Conservation (phyloP, 768 basidiomycete species). For the Leccinellum albellum region DNA sequence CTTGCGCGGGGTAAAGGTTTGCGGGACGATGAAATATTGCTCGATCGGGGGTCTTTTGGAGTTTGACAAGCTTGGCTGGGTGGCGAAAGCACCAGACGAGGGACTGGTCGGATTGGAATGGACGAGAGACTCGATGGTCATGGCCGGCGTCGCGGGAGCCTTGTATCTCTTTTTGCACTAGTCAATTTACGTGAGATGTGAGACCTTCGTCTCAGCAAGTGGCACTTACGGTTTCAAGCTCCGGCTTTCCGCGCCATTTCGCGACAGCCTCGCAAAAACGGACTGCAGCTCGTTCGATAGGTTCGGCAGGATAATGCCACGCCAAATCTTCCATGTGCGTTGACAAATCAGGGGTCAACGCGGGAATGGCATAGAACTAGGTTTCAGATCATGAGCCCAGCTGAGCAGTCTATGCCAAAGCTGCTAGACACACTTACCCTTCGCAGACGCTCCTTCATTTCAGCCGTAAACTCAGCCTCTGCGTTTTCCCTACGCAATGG, state of each 20-base stretch:
- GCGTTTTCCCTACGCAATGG: slow-evolving; percentile 40
- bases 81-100: slow-evolving; percentile 27
- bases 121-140: slow-evolving; percentile 64
- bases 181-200: slow-evolving; percentile 27
- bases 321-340: slow-evolving; percentile 72
- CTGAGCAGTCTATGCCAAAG: neutral
- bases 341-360: slow-evolving; percentile 66
- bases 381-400: slow-evolving; percentile 7
- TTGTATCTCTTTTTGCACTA: slow-evolving; percentile 57
- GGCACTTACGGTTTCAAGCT: slow-evolving; percentile 63
- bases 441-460: slow-evolving; percentile 70
- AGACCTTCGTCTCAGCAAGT: neutral
- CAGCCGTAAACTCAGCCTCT: slow-evolving; percentile 68
- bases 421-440: slow-evolving; percentile 48
- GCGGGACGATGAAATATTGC: slow-evolving; percentile 33
- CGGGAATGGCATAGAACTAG: slow-evolving; percentile 76
- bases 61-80: slow-evolving; percentile 16
- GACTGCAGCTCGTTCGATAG: slow-evolving; percentile 72
- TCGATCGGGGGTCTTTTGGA: slow-evolving; percentile 35
- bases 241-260: slow-evolving; percentile 81
- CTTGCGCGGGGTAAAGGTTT: slow-evolving; percentile 18
- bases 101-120: slow-evolving; percentile 70
- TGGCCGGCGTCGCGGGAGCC: slow-evolving; percentile 32
- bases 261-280: slow-evolving; percentile 81
- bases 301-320: slow-evolving; percentile 78